Base-by-base conservation (phyloP, 1,284 basidiomycete species). In the Fomitopsis betulina region DNA sequence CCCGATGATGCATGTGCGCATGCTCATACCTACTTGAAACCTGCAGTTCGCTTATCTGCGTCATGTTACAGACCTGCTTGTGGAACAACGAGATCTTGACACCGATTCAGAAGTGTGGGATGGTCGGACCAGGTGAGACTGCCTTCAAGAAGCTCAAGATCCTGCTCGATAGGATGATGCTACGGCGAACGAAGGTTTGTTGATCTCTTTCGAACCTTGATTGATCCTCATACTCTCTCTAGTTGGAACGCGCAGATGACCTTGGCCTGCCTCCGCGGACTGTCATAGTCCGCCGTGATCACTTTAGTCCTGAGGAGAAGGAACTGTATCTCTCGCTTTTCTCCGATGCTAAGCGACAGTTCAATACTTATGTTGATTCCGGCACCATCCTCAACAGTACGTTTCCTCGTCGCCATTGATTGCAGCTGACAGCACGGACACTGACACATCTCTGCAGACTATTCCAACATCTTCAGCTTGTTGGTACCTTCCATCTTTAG, bases 301-400 rank as follows among this genome's bases (percentile, higher is more conserved):
- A 90, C 72, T 99, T 99, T 79, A 97, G 93, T 62, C 92, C 94
- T 0, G 94, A 97, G 71, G 96, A 98, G 75, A 97, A 96, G 72
- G 96, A 99, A 68, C 76, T 99, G 12, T 99, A 99, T 74, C 81
- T 89, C 55, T 94, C 91, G 3, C 76, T 99, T 35, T 99, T 96
- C 78, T 89, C 91, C 3, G 93, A 96, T 65, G 95, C 94, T 9
- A 96, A 93, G 73, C 82, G 97, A 53, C 87, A 93, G 70, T 99
- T 99, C 74, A 86, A 69, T 62, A 98, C 95, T 1, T 99, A 93
- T 69, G 83, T 98, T 13, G 88, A 93, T 68, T 83, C 90, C 39
- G 96, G 96, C 58, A 98, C 96, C 0, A 81, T 98, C 25, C 73
- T 96, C 57, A 96, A 96, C 70, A 96, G 93, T 94, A 66, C 68